Conservation (phyloP, 2,329 filamentous ascomycete species). For the Stemphylium beticola region DNA sequence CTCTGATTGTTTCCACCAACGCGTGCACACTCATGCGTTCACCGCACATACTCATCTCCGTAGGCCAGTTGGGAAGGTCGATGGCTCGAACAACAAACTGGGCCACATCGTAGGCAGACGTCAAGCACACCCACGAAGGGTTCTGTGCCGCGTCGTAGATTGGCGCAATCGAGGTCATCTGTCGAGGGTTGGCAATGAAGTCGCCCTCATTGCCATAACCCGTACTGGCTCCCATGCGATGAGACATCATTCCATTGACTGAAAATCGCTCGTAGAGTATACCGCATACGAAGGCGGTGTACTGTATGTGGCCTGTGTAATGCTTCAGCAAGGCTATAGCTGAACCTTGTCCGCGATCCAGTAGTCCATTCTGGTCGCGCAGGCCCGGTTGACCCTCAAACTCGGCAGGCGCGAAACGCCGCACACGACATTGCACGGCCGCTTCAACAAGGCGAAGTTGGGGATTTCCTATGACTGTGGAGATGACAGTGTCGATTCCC, state of each 20-base stretch:
- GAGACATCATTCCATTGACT: slow-evolving; percentile 66
- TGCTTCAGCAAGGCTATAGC: slow-evolving; percentile 64
- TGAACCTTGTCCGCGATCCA: slow-evolving; percentile 66
- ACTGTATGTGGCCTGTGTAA: slow-evolving; percentile 65
- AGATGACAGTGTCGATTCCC: slow-evolving; percentile 77
- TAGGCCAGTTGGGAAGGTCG: slow-evolving; percentile 69
- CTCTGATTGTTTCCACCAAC: slow-evolving; percentile 61
- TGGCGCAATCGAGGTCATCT: slow-evolving; percentile 65
- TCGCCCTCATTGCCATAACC: slow-evolving; percentile 64
- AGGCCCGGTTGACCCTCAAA: slow-evolving; percentile 70
- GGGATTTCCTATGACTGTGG: slow-evolving; percentile 69
- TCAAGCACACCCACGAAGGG: slow-evolving; percentile 63
- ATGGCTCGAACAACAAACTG: slow-evolving; percentile 74
- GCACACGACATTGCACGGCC: slow-evolving; percentile 68
- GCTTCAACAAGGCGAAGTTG: slow-evolving; percentile 77
- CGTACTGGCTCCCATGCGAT: slow-evolving; percentile 64
- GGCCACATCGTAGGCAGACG: slow-evolving; percentile 72
- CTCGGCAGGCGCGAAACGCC: slow-evolving; percentile 75
- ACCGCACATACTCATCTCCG: slow-evolving; percentile 72
- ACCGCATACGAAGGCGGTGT: slow-evolving; percentile 75
- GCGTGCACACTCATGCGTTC: slow-evolving; percentile 67
- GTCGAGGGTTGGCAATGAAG: slow-evolving; percentile 69
- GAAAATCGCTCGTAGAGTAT: slow-evolving; percentile 78
- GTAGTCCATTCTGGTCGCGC: slow-evolving; percentile 62
- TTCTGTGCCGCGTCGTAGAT: slow-evolving; percentile 59